A percentile compares a stretch with the other conserved stretches of the same genome.
Evolutionary conservation across 2,329 filamentous ascomycete genomes (phyloP).

Genomic region (Setomelanomma holmii): DNA sequence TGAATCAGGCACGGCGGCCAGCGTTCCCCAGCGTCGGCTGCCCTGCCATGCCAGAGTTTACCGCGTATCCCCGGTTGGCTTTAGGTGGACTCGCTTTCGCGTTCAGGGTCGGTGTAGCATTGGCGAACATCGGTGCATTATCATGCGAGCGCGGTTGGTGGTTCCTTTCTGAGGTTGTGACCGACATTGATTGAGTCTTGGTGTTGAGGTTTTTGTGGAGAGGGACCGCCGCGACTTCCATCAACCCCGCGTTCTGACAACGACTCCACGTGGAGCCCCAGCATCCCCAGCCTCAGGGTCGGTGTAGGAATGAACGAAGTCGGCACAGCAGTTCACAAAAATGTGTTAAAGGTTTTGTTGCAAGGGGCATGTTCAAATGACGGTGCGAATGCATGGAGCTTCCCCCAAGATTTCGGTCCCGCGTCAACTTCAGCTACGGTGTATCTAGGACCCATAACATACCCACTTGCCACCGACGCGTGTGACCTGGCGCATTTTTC

Average conservation of each 20-base stretch:
- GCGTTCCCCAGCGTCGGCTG: constrained; percentile 9
- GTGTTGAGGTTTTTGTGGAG: constrained; percentile 8
- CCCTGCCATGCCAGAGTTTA: constrained; percentile 10
- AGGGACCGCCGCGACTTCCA: constrained; percentile 20
- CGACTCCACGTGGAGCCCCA: constrained; percentile 25
- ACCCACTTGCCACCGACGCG: neutral
- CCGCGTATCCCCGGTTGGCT: constrained; percentile 5
- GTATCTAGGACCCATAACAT: constrained; percentile 7
- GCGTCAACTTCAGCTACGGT: constrained; percentile 1
- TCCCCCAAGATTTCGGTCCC: constrained; percentile 7
- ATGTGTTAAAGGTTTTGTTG: neutral
- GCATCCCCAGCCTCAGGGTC: constrained; percentile 14
- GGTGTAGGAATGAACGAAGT: constrained; percentile 26
- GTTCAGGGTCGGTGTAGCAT: constrained; percentile 15
- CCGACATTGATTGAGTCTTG: constrained; percentile 1
- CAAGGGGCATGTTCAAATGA: neutral
- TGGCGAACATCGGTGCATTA: constrained; percentile 27
- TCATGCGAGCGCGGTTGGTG: constrained; percentile 20
- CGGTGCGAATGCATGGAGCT: constrained; percentile 8
- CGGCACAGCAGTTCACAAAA: constrained; percentile 32
- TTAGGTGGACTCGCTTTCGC: constrained; percentile 7
- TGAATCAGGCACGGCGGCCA: constrained; percentile 10
- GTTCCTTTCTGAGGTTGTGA: constrained; percentile 1
- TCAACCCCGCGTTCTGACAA: constrained; percentile 13
- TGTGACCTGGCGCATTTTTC: constrained; percentile 5